Percentiles rank a stretch among this genome's conserved stretches.
Conservation (phyloP, 2,329 filamentous ascomycete species). For the Fusarium veterinarium region DNA sequence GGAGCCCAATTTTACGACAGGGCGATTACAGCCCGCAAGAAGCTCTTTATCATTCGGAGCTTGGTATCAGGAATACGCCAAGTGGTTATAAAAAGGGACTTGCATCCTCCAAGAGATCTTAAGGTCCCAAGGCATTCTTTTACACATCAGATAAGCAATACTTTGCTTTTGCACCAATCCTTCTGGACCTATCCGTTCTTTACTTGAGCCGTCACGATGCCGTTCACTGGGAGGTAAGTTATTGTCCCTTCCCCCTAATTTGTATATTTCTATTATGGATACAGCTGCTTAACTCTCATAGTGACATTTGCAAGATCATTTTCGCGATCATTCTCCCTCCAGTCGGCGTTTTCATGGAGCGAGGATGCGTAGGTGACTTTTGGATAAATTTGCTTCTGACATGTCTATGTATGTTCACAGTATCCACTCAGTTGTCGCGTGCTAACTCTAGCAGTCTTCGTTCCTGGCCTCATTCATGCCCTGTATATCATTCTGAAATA, state of each 20-base stretch:
- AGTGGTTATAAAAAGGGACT: too few relatives aligned
- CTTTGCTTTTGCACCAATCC: too few relatives aligned
- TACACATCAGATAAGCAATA: too few relatives aligned
- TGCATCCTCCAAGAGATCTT: too few relatives aligned
- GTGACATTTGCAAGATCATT: background rate
- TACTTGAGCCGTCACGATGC: background rate
- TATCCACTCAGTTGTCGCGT: background rate
- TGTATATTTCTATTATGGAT: too few relatives aligned
- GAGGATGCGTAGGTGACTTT: background rate
- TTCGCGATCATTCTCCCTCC: background rate
- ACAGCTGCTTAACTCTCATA: background rate
- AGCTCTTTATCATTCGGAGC: too few relatives aligned
- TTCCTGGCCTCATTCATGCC: background rate
- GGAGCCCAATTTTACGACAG: accelerated
- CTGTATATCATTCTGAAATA: background rate
- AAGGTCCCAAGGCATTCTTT: too few relatives aligned
- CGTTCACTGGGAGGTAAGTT: background rate
- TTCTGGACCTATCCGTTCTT: background rate
- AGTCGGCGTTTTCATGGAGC: background rate
- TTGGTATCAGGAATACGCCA: too few relatives aligned
- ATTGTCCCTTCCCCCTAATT: too few relatives aligned
- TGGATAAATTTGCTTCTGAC: background rate
- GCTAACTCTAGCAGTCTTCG: background rate
- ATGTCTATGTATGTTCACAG: background rate
- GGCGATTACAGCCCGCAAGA: background rate